Percentiles rank a stretch among this genome's conserved stretches.
Evolutionary conservation across 2,329 filamentous ascomycete genomes (phyloP).

Genomic region (Ophiostoma triangulosporum): DNA sequence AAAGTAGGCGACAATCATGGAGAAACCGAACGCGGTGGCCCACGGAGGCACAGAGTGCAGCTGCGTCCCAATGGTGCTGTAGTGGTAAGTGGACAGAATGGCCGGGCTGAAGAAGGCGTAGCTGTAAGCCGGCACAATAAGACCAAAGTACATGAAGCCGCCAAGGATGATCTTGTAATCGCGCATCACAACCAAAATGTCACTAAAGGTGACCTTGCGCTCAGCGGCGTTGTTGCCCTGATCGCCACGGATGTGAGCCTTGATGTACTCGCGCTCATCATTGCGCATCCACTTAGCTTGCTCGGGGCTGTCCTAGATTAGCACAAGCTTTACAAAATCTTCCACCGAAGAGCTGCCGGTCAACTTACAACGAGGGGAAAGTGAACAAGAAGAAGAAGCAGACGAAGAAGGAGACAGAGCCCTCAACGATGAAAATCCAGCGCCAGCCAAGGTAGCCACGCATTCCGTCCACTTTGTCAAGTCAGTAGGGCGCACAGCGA

Average conservation of each 20-base stretch:
- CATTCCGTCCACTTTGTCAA: conserved; percentile 45
- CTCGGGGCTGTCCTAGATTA: conserved; percentile 35
- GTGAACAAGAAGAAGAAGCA: conserved; percentile 53
- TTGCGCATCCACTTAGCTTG: conserved; percentile 57
- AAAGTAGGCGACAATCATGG: conserved; percentile 57
- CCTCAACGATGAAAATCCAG: conserved; percentile 75
- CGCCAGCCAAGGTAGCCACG: conserved; percentile 60
- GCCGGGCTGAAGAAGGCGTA: conserved; percentile 67
- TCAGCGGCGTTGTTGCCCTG: conserved; percentile 54
- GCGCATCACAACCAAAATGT: conserved; percentile 51
- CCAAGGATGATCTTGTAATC: conserved; percentile 63
- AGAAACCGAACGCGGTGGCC: conserved; percentile 62
- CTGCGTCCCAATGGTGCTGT: conserved; percentile 43
- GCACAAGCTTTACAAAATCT: too few relatives aligned
- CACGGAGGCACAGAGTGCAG: conserved; percentile 45
- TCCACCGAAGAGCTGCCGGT: too few relatives aligned
- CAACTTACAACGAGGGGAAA: conserved; percentile 50
- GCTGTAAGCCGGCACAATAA: conserved; percentile 64
- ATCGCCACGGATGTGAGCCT: conserved; percentile 52
- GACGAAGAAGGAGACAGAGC: conserved; percentile 46
- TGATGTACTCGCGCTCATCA: conserved; percentile 56
- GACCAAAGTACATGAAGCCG: conserved; percentile 69
- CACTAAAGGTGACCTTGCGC: conserved; percentile 42
- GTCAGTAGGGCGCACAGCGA: not conserved
- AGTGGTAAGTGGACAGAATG: conserved; percentile 56